These are phyloP conservation scores for Hypoxylon trugodes DNA, from an alignment of 495 filamentous ascomycete species.

Conservation along the genomic window DNA sequence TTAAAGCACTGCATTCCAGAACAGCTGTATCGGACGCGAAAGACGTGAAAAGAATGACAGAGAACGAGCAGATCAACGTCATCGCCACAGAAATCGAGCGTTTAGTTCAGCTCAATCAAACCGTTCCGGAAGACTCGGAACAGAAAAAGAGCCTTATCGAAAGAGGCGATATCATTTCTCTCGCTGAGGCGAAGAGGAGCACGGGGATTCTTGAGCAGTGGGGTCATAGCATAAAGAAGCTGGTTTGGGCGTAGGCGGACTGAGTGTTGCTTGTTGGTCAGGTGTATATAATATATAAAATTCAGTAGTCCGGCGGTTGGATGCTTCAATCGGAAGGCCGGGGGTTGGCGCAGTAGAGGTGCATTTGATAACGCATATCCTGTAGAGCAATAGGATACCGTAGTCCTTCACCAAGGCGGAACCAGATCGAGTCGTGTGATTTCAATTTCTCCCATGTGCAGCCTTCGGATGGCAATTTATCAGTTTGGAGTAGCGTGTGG, in stretches of 20 bases:
- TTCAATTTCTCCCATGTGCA: slow-evolving; percentile 74
- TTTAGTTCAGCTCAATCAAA: slow-evolving; percentile 49
- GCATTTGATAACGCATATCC: slow-evolving; percentile 93
- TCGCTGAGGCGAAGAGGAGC: slow-evolving; percentile 85
- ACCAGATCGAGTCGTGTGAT: slow-evolving; percentile 83
- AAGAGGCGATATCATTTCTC: slow-evolving; percentile 78
- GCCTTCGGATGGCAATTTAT: slow-evolving; percentile 33
- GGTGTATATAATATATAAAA: slow-evolving; percentile 1
- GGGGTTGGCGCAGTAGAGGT: slow-evolving; percentile 66
- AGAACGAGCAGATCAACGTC: slow-evolving; percentile 72
- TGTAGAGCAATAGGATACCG: slow-evolving; percentile 86
- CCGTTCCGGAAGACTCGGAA: slow-evolving; percentile 44
- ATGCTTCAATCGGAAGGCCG: slow-evolving; percentile 13
- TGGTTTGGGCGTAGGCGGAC: slow-evolving; percentile 79
- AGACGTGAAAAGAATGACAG: slow-evolving; percentile 60
- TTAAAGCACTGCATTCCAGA: slow-evolving; percentile 69
- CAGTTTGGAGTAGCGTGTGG: slow-evolving; percentile 69
- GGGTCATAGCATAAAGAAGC: slow-evolving; percentile 85
- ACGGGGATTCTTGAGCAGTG: slow-evolving; percentile 87
- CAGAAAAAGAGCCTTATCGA: slow-evolving; percentile 61
- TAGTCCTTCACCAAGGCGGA: slow-evolving; percentile 71
- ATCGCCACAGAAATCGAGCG: slow-evolving; percentile 71
- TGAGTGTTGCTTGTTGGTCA: neutral
- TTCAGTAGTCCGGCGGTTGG: neutral
- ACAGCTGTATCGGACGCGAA: slow-evolving; percentile 57